Evolutionary conservation across 805 yeast genomes (phyloP).

Genomic region (Yueomyces sp.): DNA sequence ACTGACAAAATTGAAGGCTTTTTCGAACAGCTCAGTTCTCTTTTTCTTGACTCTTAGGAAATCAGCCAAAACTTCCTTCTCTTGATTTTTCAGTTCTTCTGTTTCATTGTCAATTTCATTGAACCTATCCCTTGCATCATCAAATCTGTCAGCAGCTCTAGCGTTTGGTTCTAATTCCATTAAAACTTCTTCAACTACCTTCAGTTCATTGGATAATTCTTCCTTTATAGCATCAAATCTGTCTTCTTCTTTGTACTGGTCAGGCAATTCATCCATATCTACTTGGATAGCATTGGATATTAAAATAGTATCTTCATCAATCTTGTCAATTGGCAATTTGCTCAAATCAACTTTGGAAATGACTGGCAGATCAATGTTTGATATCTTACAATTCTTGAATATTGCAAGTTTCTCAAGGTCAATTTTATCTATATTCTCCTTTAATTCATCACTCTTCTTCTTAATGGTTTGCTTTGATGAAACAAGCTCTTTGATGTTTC

Average conservation of each 20-base stretch:
- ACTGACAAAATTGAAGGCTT: slow-evolving; percentile 68
- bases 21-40: slow-evolving; percentile 51
- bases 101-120: slow-evolving; percentile 54
- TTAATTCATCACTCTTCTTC: slow-evolving; percentile 28
- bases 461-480: slow-evolving; percentile 14
- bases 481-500: slow-evolving; percentile 28
- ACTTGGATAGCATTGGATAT: slow-evolving; percentile 37
- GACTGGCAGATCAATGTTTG: slow-evolving; percentile 52
- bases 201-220: slow-evolving; percentile 28
- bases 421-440: slow-evolving; percentile 40
- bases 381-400: slow-evolving; percentile 63
- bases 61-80: slow-evolving; percentile 36
- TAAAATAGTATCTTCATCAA: slow-evolving; percentile 26
- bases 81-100: slow-evolving; percentile 44
- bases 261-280: slow-evolving; percentile 37
- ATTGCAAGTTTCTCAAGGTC: slow-evolving; percentile 44
- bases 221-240: slow-evolving; percentile 16
- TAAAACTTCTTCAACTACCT: slow-evolving; percentile 23
- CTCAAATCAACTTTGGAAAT: slow-evolving; percentile 41
- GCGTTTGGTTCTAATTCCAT: slow-evolving; percentile 56
- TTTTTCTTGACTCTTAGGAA: slow-evolving; percentile 46
- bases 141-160: slow-evolving; percentile 64
- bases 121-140: slow-evolving; percentile 49
- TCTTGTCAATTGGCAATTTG: slow-evolving; percentile 45
- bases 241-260: slow-evolving; percentile 29